Percentiles rank a stretch among this genome's conserved stretches.
Evolutionary conservation across 2,329 filamentous ascomycete species (phyloP).

Genomic region (Talaromyces verruculosus): DNA sequence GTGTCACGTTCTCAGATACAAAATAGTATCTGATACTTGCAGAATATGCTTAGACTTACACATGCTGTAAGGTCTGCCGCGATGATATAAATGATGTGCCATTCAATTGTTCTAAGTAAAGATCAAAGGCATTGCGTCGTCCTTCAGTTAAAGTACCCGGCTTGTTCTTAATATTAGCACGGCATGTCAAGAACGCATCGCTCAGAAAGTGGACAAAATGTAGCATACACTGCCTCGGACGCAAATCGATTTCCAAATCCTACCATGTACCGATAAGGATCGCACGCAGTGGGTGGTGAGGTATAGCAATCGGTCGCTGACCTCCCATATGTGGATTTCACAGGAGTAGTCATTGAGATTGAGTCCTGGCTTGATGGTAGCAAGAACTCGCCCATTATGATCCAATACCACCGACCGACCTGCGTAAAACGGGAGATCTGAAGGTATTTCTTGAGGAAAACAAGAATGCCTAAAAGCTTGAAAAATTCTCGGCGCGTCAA

Average conservation of each 20-base stretch:
- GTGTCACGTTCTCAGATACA: background rate
- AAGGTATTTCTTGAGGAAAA: background rate
- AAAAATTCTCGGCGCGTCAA: background rate
- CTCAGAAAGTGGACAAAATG: background rate
- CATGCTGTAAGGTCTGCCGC: background rate
- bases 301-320: background rate
- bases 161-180: background rate
- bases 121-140: conserved; percentile 1
- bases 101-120: conserved; percentile 1
- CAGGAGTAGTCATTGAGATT: background rate
- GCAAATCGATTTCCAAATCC: conserved; percentile 6
- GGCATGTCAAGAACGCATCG: background rate
- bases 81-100: conserved; percentile 2
- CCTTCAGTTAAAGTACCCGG: background rate
- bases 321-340: background rate
- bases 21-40: background rate
- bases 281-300: background rate
- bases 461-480: background rate
- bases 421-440: background rate
- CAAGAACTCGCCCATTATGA: background rate
- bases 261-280: conserved; percentile 2
- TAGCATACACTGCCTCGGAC: background rate
- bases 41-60: background rate
- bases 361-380: background rate
- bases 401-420: background rate